phyloP scores from a whole-genome alignment of 805 yeast species.

The Candida nemodendra region DNA sequence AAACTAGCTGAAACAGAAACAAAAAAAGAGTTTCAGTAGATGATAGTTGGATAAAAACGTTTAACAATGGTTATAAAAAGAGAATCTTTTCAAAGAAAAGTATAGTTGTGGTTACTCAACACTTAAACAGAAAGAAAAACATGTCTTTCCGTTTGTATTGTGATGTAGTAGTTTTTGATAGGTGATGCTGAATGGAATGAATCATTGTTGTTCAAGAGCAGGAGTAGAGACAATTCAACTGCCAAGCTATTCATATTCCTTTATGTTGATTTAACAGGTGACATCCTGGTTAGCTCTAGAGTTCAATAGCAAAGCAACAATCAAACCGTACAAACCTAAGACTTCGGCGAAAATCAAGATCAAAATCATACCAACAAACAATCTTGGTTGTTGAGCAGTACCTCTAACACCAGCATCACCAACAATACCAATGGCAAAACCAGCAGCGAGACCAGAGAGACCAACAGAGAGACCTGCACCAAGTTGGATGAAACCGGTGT shows the following conservation, averaged over 20 bases:
- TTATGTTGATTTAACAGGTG: constrained; percentile 55
- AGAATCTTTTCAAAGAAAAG: neutral
- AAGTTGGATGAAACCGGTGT: constrained; percentile 95
- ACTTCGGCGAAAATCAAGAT: constrained; percentile 99
- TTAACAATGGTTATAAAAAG: neutral
- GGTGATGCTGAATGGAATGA: neutral
- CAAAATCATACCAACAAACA: constrained; percentile 97
- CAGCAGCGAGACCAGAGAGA: constrained; percentile 95
- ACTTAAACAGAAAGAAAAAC: no score
- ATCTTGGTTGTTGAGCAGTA: constrained; percentile 96
- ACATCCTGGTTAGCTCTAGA: constrained; percentile 96
- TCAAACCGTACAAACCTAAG: constrained; percentile 94
- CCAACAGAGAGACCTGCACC: constrained; percentile 99
- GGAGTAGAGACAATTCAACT: constrained; percentile 3
- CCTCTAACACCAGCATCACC: constrained; percentile 99
- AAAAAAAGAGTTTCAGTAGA: neutral
- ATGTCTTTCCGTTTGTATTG: neutral
- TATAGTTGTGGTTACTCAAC: neutral
- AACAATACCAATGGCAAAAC: constrained; percentile 98
- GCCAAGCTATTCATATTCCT: no score
- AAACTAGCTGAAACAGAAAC: neutral
- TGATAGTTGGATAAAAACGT: neutral
- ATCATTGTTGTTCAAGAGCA: neutral
- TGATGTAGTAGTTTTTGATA: neutral
- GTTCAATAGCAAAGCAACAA: constrained; percentile 96